These are phyloP conservation scores for Excoecaria agallocha DNA, from an alignment of 345 rosid species.

Conservation along the genomic window DNA sequence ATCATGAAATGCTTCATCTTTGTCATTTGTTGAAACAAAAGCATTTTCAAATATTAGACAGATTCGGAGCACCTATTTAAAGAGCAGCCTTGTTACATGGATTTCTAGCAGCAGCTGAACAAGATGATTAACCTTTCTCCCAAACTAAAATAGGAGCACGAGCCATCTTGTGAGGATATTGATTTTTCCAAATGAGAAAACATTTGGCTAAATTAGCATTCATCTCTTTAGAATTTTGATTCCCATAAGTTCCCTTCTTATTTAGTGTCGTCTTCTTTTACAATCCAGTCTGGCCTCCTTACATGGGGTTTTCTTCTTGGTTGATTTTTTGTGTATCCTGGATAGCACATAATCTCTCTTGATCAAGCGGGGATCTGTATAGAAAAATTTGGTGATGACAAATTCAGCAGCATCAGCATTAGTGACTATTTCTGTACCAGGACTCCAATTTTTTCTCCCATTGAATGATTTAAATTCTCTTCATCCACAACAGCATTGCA, in stretches of 20 bases:
- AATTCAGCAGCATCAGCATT: too few relatives aligned
- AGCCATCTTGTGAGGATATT: background rate
- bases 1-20: too few relatives aligned
- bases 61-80: background rate
- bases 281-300: slow-evolving; percentile 12
- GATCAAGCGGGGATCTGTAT: too few relatives aligned
- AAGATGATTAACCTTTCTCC: background rate
- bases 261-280: slow-evolving; percentile 17
- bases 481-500: slow-evolving; percentile 21
- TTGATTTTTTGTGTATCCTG: slow-evolving; percentile 20
- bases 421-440: too few relatives aligned
- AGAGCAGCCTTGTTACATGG: background rate
- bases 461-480: slow-evolving; percentile 25
- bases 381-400: too few relatives aligned
- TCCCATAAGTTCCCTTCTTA: slow-evolving; percentile 3
- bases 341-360: slow-evolving; percentile 27
- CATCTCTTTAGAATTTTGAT: background rate
- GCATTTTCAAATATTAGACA: too few relatives aligned
- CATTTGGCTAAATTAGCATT: background rate
- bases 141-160: background rate
- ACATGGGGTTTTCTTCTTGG: background rate
- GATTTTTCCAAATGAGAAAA: slow-evolving; percentile 6
- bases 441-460: slow-evolving; percentile 32
- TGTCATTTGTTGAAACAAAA: too few relatives aligned
- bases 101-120: background rate